Conservation (phyloP, 495 filamentous ascomycete genomes). For the Penicillium taxi region DNA sequence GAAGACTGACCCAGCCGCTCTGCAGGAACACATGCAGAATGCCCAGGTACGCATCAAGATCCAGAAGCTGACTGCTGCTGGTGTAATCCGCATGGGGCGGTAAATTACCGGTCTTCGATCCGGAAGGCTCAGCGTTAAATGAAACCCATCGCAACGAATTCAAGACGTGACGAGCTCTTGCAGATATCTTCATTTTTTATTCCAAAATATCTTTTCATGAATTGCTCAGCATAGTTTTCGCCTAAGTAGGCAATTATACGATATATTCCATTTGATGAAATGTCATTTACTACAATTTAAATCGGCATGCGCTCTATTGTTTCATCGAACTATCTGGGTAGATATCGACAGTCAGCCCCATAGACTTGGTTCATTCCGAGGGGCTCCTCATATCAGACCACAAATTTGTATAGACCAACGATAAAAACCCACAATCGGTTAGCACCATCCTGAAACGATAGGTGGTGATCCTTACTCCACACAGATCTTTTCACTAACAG, state of each 20-base stretch:
- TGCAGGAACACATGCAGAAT: constrained; percentile 97
- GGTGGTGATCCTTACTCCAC: no score
- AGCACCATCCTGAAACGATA: no score
- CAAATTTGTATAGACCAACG: no score
- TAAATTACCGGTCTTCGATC: constrained; percentile 15
- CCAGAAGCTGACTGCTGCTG: constrained; percentile 84
- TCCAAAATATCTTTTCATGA: constrained; percentile 6
- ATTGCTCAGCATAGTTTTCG: constrained; percentile 6
- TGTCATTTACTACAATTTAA: no score
- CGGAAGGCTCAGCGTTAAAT: constrained; percentile 4
- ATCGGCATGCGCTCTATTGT: no score
- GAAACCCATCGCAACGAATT: constrained; percentile 13
- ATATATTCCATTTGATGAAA: background rate
- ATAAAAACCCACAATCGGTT: no score
- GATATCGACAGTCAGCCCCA: no score
- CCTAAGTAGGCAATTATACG: no score
- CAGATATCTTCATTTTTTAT: constrained; percentile 9
- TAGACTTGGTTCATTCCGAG: no score
- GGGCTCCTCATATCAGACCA: no score
- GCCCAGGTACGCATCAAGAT: constrained; percentile 73
- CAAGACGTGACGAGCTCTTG: constrained; percentile 16
- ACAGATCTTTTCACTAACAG: no score
- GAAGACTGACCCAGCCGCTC: constrained; percentile 81
- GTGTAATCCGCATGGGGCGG: constrained; percentile 78
- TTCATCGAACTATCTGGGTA: no score